A percentile compares a stretch with the other conserved stretches of the same genome.
phyloP scores from a whole-genome alignment of 208 protist species.

The Giardia duodenalis region DNA sequence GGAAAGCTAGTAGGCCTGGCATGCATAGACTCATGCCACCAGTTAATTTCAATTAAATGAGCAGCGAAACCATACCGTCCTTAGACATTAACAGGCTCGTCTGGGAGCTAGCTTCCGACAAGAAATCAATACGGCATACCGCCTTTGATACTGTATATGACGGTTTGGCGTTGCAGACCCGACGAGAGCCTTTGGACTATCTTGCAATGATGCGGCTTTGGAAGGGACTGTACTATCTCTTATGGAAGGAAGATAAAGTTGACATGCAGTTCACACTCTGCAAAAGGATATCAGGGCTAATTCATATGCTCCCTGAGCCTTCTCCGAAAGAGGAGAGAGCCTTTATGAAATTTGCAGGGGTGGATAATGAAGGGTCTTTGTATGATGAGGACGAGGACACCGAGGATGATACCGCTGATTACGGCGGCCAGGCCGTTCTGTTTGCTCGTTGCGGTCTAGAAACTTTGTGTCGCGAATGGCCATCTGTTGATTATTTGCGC shows the following conservation, averaged over 20 bases:
- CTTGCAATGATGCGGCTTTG: neutral
- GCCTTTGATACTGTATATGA: neutral
- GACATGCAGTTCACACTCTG: neutral
- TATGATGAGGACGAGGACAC: neutral
- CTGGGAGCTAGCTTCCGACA: neutral
- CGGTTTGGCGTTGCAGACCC: neutral
- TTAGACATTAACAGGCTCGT: neutral
- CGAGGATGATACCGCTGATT: neutral
- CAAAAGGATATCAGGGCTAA: neutral
- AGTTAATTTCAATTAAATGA: no score
- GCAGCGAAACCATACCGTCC: neutral
- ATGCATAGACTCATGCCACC: no score
- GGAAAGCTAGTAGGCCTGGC: no score
- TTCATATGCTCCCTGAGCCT: neutral
- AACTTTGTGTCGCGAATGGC: neutral
- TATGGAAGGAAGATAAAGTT: slow-evolving; percentile 9
- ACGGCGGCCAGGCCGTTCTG: neutral
- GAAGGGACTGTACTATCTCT: neutral
- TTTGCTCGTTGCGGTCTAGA: neutral
- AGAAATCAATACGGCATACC: neutral
- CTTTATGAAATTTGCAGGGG: neutral
- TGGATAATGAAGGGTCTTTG: neutral
- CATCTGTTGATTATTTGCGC: neutral
- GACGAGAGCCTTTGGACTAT: neutral
- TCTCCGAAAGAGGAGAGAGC: neutral